Conservation (phyloP, 1,284 basidiomycete species). For the Boletellus sp. region DNA sequence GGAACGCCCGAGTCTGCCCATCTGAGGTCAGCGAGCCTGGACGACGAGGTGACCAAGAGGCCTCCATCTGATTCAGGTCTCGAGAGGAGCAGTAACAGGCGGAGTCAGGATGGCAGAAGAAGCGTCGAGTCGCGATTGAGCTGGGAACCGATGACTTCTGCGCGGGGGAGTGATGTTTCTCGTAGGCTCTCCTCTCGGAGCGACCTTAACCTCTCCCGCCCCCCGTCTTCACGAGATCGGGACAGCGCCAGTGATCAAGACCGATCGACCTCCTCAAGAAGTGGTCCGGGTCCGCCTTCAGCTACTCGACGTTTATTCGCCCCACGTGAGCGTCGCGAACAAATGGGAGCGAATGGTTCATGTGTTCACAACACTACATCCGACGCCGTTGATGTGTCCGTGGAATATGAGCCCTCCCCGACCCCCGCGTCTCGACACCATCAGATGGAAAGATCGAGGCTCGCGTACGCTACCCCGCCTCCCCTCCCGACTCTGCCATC, state of each 20-base stretch:
- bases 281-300: slow-evolving; percentile 20
- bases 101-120: slow-evolving; percentile 50
- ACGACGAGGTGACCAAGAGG: slow-evolving; percentile 39
- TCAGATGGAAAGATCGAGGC: slow-evolving; percentile 36
- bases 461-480: slow-evolving; percentile 49
- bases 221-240: slow-evolving; percentile 27
- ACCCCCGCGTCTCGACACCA: slow-evolving; percentile 50
- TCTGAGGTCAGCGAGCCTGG: slow-evolving; percentile 47
- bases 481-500: slow-evolving; percentile 60
- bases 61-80: slow-evolving; percentile 35
- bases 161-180: slow-evolving; percentile 23
- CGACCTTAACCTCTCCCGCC: slow-evolving; percentile 33
- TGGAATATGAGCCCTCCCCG: slow-evolving; percentile 62
- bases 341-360: slow-evolving; percentile 23
- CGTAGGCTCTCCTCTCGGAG: slow-evolving; percentile 29
- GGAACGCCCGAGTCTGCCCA: slow-evolving; percentile 33
- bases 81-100: slow-evolving; percentile 39
- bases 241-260: slow-evolving; percentile 32
- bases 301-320: slow-evolving; percentile 49
- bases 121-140: slow-evolving; percentile 56
- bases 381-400: slow-evolving; percentile 39
- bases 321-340: slow-evolving; percentile 48
- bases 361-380: slow-evolving; percentile 24
- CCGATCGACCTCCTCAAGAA: slow-evolving; percentile 31
- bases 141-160: slow-evolving; percentile 44